These are phyloP conservation scores for Nicotiana paniculata DNA, from an alignment of 257 asterid genomes.

Conservation along the genomic window DNA sequence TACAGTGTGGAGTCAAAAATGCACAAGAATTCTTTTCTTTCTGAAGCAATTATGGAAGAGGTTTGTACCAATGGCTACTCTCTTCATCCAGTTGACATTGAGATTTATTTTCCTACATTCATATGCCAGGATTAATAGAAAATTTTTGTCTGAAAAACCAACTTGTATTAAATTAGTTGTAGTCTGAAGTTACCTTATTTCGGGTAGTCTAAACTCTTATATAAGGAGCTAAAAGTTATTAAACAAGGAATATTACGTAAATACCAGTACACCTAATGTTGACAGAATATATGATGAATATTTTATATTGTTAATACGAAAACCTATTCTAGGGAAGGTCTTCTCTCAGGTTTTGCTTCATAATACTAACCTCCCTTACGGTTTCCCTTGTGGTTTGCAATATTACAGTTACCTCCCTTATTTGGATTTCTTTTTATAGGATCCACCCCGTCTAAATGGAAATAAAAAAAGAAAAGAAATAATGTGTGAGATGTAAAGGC, in stretches of 20 bases:
- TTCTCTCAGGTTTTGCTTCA: not conserved
- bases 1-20: conserved; percentile 89
- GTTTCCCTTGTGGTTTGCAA: not conserved
- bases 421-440: not conserved
- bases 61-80: conserved; percentile 28
- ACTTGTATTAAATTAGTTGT: not conserved
- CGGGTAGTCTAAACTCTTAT: not conserved
- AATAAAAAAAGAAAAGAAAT: too few species aligned
- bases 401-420: not conserved
- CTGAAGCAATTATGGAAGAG: conserved; percentile 99
- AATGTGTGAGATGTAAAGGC: not conserved
- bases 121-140: not conserved
- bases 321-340: not conserved
- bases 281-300: too few species aligned
- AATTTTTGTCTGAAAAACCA: not conserved
- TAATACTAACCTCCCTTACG: not conserved
- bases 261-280: too few species aligned
- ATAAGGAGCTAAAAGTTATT: not conserved
- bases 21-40: conserved; percentile 86
- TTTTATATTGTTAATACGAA: too few species aligned
- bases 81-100: not conserved
- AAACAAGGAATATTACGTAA: not conserved
- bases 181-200: not conserved
- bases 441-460: too few species aligned
- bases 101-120: not conserved